Base-by-base conservation (phyloP, 805 yeast genomes). In the Ogataea saltuana region DNA sequence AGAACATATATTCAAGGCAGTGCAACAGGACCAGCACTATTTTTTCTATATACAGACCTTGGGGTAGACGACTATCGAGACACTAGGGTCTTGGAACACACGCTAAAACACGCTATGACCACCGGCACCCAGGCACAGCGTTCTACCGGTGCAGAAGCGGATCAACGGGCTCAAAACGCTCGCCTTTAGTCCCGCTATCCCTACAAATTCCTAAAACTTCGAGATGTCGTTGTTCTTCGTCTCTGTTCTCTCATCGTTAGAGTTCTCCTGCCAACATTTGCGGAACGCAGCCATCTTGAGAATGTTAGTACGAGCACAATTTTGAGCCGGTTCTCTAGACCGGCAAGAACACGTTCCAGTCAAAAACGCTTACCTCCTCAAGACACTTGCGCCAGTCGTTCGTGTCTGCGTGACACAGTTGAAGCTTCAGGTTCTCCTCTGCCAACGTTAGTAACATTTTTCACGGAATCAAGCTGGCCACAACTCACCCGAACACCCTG, bases 311-410 rank as follows among this genome's bases (percentile, higher is more conserved):
- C n/a, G n/a, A n/a, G n/a, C n/a, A n/a, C 18, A 23, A 21, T 25
- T 12, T 25, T 25, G n/a, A 25, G 10, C 28, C n/a, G 12, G 10
- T 10, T 6, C 12, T 25, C 28, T 10, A 10, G 12, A 25, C 4
- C 12, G 12, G n/a, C 12, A 5, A 29, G 5, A 29, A 6, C 12
- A 10, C 12, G 12, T n/a, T n/a, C n/a, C n/a, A n/a, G n/a, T n/a
- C n/a, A n/a, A n/a, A n/a, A n/a, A n/a, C n/a, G 59, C 80, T 45
- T 54, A 82, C 84, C 59, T 86, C 93, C 15, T 67, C 65, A 2
- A 78, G 60, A 51, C 95, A 85, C 54, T 79, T 65, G 41, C 95
- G 66, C 96, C 96, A 87, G 58, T 87, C 95, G 21, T 79, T 79
- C 1, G 82, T 83, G 46, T 85, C 95, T 3, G 88, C 89, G 58